Evolutionary conservation across 371 early-diverging fungal species (phyloP), one percentile per base, ranked within the genome.

Genomic region (Dinochytrium kinnereticum): DNA sequence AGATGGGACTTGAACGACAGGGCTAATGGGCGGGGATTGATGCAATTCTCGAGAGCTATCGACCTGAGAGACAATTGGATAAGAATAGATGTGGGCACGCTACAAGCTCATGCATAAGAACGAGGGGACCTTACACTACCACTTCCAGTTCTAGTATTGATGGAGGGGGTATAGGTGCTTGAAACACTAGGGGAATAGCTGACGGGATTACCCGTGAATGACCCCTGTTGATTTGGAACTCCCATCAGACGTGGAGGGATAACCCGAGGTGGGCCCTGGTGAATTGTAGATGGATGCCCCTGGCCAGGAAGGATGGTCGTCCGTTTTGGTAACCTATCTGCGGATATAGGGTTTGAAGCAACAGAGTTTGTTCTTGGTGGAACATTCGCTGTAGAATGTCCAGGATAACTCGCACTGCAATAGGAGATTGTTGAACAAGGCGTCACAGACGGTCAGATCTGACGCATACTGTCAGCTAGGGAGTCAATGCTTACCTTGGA

Each of bases 1-100:
- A n/a, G 66, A 38, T 3, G 66, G 66, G 2, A 28, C 28, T 34
- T 2, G 38, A 44, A 66, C 33, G 17, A 44, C 49, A 26, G 66
- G 66, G 37, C 66, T 66, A 15, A 38, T 66, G 15, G 66, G 66
- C 5, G 66, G 66, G 7, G 66, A 66, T 66, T 64, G 66, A 17
- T 61, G 61, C 28, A 61, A 36, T 2, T 61, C 34, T 17, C 34
- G 31, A 2, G 61, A 33, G 13, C 34, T 5, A 61, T 61, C 61
- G 34, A 61, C 10, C 61, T 61, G 36, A 15, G n/a, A n/a, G n/a
- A n/a, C n/a, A n/a, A n/a, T n/a, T n/a, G n/a, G n/a, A n/a, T n/a
- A n/a, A n/a, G n/a, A n/a, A n/a, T n/a, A n/a, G n/a, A n/a, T n/a
- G n/a, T n/a, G n/a, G n/a, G n/a, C n/a, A n/a, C n/a, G n/a, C n/a